Conservation (phyloP, 805 yeast species). For the Torulaspora maleeae region DNA sequence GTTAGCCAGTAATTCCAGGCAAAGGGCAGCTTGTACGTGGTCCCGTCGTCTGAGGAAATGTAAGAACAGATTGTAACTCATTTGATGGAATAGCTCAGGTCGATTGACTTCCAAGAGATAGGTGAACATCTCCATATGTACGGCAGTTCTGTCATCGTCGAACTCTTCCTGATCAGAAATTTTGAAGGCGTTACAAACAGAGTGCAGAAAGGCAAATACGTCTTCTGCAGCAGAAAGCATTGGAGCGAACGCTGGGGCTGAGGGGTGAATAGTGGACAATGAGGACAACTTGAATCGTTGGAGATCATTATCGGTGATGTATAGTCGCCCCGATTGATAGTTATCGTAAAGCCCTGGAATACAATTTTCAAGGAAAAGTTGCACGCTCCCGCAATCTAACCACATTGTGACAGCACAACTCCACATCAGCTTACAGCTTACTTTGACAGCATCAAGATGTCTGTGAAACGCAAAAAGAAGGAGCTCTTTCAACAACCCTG, state of each 20-base stretch:
- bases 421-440: conserved; percentile 67
- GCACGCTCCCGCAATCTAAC: conserved; percentile 17
- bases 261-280: conserved; percentile 19
- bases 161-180: conserved; percentile 81
- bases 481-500: conserved; percentile 58
- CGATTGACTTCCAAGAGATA: conserved; percentile 71
- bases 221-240: conserved; percentile 49
- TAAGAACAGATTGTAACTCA: conserved; percentile 68
- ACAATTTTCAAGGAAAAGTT: conserved; percentile 17
- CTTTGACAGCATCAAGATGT: conserved; percentile 53
- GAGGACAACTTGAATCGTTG: conserved; percentile 20
- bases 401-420: conserved; percentile 42
- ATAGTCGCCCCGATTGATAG: conserved; percentile 24
- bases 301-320: conserved; percentile 25
- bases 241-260: conserved; percentile 53
- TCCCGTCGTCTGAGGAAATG: conserved; percentile 56
- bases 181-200: conserved; percentile 59
- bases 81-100: conserved; percentile 76
- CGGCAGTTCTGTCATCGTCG: conserved; percentile 82
- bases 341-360: conserved; percentile 30
- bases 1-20: conserved; percentile 70
- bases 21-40: conserved; percentile 76
- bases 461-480: conserved; percentile 66
- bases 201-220: conserved; percentile 56
- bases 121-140: conserved; percentile 67